Conservation (phyloP, 2,329 filamentous ascomycete genomes). For the Ascochyta fabae region DNA sequence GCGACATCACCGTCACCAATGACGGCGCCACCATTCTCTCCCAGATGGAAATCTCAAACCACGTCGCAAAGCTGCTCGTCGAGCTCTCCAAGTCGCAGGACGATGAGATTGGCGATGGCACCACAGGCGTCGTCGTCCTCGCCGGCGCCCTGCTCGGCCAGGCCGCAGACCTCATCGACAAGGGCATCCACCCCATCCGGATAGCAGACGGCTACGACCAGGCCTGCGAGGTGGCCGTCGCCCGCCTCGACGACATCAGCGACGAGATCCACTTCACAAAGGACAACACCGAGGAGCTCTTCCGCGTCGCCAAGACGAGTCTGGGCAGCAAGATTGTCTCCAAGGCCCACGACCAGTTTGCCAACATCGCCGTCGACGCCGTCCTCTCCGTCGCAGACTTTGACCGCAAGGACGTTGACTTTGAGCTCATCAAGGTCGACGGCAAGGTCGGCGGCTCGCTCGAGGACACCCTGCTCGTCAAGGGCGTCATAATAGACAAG, state of each 20-base stretch:
- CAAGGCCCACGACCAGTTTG: slow-evolving; percentile 97
- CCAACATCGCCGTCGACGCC: slow-evolving; percentile 95
- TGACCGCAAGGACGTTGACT: slow-evolving; percentile 95
- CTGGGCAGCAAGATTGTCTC: slow-evolving; percentile 99
- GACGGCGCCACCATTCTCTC: slow-evolving; percentile 96
- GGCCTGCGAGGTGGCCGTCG: slow-evolving; percentile 94
- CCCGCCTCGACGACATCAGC: slow-evolving; percentile 89
- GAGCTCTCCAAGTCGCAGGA: slow-evolving; percentile 98
- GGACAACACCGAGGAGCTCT: slow-evolving; percentile 80
- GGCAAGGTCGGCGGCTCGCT: slow-evolving; percentile 95
- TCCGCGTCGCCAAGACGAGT: slow-evolving; percentile 94
- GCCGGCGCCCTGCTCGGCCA: slow-evolving; percentile 95
- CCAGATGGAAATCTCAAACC: slow-evolving; percentile 98
- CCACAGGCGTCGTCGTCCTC: slow-evolving; percentile 94
- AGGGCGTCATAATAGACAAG: slow-evolving; percentile 98
- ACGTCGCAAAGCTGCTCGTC: slow-evolving; percentile 95
- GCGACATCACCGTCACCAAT: slow-evolving; percentile 99
- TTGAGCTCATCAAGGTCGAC: slow-evolving; percentile 99
- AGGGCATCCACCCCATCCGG: slow-evolving; percentile 98
- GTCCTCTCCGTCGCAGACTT: slow-evolving; percentile 96
- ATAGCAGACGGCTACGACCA: slow-evolving; percentile 99
- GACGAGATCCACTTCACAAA: slow-evolving; percentile 87
- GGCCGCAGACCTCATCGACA: slow-evolving; percentile 97
- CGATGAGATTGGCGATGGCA: slow-evolving; percentile 98
- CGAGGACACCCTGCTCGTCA: slow-evolving; percentile 92